These are phyloP conservation scores for Trichoderma gracile DNA, from an alignment of 2,329 filamentous ascomycete genomes.

Conservation along the genomic window DNA sequence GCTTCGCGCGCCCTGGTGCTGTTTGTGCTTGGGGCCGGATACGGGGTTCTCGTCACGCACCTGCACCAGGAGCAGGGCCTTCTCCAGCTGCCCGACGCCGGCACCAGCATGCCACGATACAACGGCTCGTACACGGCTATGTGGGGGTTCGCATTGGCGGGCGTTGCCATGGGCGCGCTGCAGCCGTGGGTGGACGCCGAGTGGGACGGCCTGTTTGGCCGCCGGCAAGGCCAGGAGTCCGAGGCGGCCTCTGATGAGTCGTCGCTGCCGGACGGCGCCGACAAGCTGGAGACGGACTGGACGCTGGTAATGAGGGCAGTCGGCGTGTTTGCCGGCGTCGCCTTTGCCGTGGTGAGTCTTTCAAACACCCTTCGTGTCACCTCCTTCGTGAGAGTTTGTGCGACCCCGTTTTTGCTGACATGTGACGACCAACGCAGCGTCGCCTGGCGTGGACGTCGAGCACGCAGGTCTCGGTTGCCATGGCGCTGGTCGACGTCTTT, in stretches of 20 bases:
- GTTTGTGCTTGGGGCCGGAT: slow-evolving; percentile 77
- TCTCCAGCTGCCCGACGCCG: slow-evolving; percentile 56
- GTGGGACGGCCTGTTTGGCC: slow-evolving; percentile 60
- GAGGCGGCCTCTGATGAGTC: slow-evolving; percentile 34
- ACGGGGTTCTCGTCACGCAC: slow-evolving; percentile 78
- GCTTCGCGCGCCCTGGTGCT: slow-evolving; percentile 63
- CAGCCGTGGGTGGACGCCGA: slow-evolving; percentile 81
- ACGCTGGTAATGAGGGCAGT: slow-evolving; percentile 61
- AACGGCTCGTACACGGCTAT: slow-evolving; percentile 70
- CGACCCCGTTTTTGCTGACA: slow-evolving; percentile 23
- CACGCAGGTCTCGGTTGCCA: slow-evolving; percentile 85
- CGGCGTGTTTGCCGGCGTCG: slow-evolving; percentile 62
- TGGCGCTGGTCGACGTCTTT: slow-evolving; percentile 88
- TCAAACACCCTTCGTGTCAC: not conserved
- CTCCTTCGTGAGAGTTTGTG: not conserved
- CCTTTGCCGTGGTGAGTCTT: slow-evolving; percentile 74
- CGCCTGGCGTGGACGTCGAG: slow-evolving; percentile 92
- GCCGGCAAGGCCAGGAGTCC: slow-evolving; percentile 35
- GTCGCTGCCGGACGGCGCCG: slow-evolving; percentile 27
- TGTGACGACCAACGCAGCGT: slow-evolving; percentile 55
- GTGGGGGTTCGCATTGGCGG: slow-evolving; percentile 75
- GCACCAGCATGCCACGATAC: slow-evolving; percentile 43
- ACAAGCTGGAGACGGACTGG: slow-evolving; percentile 65
- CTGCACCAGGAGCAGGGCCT: slow-evolving; percentile 70
- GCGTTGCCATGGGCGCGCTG: slow-evolving; percentile 73